Evolutionary conservation across 2,329 filamentous ascomycete species (phyloP), one percentile per base, ranked within the genome.

Genomic region (Aureobasidium subglaciale): DNA sequence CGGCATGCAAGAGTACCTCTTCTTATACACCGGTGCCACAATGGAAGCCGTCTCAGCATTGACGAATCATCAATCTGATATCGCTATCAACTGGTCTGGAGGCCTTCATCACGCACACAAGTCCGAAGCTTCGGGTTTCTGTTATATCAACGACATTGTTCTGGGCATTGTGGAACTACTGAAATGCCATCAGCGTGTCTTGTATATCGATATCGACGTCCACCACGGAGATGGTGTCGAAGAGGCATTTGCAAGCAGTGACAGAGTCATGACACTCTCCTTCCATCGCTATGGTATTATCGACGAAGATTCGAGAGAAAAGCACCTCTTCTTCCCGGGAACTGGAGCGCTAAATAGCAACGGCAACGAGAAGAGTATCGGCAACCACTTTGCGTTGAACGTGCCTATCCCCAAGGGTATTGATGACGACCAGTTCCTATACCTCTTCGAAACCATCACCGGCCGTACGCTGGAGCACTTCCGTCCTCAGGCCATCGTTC

Each of bases 81-180:
- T 99, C 67, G 93, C 93, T 55, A 90, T 99, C 66, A 95, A 95
- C 65, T 99, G 93, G 93, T 93, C 90, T 16, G 93, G 93, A 32
- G 93, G 93, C 10, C 80, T 99, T 27, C 93, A 99, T 71, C 93
- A 99, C 67, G 93, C 93, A 42, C 96, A 97, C 72, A 93, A 92
- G 68, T 83, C 86, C 53, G 90, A 96, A 72, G 92, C 93, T 0
- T 92, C 87, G 13, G 93, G 93, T 0, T 99, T 99, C 72, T 99
- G 93, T 75, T 99, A 99, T 74, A 90, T 97, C 74, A 99, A 99
- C 71, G 93, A 99, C 71, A 97, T 97, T 64, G 93, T 97, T 57
- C 81, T 99, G 43, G 90, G 88, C 32, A 93, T 96, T 63, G 80
- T 97, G 34, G 87, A 96, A 68, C 81, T 99, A 9, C 78, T 97